phyloP scores from a whole-genome alignment of 805 yeast genomes.

The Starmerella bombicola region DNA sequence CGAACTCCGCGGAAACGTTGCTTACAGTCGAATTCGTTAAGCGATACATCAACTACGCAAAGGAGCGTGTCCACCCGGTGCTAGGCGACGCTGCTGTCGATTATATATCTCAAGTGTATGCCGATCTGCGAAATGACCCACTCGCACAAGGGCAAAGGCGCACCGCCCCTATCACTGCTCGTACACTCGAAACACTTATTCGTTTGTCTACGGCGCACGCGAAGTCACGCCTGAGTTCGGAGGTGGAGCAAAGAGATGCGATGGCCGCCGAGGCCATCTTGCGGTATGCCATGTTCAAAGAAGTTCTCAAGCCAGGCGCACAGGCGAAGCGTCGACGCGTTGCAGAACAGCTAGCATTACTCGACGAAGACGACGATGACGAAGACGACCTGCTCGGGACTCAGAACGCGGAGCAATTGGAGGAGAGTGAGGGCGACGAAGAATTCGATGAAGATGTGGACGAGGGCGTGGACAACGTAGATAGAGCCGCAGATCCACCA shows the following conservation, averaged over 20 bases:
- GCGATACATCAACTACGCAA: constrained; percentile 88
- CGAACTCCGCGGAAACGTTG: constrained; percentile 35
- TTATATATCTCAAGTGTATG: constrained; percentile 65
- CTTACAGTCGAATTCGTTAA: constrained; percentile 75
- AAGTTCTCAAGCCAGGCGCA: constrained; percentile 37
- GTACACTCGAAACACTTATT: constrained; percentile 90
- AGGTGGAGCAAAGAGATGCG: constrained; percentile 68
- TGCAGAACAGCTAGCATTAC: constrained; percentile 24
- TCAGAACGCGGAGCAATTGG: background rate
- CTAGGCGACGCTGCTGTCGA: constrained; percentile 66
- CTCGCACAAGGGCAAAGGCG: constrained; percentile 34
- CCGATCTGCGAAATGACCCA: constrained; percentile 71
- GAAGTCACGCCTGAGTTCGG: constrained; percentile 72
- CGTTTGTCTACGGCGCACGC: constrained; percentile 96
- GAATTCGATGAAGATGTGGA: constrained; percentile 32
- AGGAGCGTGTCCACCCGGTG: constrained; percentile 71
- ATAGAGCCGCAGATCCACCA: constrained; percentile 13
- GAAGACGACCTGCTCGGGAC: constrained; percentile 24
- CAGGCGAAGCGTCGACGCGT: constrained; percentile 26
- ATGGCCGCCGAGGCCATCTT: constrained; percentile 72
- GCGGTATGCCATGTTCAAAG: constrained; percentile 76
- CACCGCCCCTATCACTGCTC: constrained; percentile 94
- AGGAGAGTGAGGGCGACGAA: constrained; percentile 32
- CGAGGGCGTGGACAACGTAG: constrained; percentile 30
- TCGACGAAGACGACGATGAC: constrained; percentile 23